phyloP scores from a whole-genome alignment of 768 basidiomycete species.

The Leccinellum albellum region DNA sequence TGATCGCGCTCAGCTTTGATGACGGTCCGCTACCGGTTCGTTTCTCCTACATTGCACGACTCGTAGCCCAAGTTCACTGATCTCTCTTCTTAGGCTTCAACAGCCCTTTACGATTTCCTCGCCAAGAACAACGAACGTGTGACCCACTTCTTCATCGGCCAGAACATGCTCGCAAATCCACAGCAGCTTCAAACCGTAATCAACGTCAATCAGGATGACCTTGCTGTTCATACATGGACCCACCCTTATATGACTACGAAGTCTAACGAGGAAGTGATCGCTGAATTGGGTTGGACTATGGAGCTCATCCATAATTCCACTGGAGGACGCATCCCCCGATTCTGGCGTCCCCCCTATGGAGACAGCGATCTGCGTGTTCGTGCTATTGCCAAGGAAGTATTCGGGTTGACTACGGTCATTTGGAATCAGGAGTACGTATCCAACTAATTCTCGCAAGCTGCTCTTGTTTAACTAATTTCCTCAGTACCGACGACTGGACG shows the following conservation, averaged over 20 bases:
- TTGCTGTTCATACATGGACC: constrained; percentile 53
- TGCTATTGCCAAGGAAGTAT: constrained; percentile 83
- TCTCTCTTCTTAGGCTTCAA: constrained; percentile 33
- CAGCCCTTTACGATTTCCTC: constrained; percentile 62
- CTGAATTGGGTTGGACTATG: constrained; percentile 75
- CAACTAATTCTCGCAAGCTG: background rate
- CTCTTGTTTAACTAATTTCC: background rate
- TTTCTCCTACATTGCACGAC: constrained; percentile 1
- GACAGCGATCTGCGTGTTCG: constrained; percentile 81
- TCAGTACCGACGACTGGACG: constrained; percentile 76
- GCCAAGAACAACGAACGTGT: constrained; percentile 58
- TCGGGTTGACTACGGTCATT: constrained; percentile 77
- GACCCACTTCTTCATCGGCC: constrained; percentile 90
- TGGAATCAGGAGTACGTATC: constrained; percentile 81
- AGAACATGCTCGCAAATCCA: constrained; percentile 62
- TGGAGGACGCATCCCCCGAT: constrained; percentile 69
- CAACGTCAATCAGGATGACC: constrained; percentile 33
- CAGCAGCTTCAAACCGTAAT: constrained; percentile 53
- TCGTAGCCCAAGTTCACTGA: constrained; percentile 1
- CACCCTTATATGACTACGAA: constrained; percentile 82
- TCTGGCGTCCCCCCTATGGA: constrained; percentile 89
- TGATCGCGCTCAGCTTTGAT: constrained; percentile 68
- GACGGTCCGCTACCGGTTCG: constrained; percentile 66
- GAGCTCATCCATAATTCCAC: constrained; percentile 76
- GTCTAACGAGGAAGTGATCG: constrained; percentile 63